Conservation (phyloP, 1,284 basidiomycete species). For the Tilletia setariae region DNA sequence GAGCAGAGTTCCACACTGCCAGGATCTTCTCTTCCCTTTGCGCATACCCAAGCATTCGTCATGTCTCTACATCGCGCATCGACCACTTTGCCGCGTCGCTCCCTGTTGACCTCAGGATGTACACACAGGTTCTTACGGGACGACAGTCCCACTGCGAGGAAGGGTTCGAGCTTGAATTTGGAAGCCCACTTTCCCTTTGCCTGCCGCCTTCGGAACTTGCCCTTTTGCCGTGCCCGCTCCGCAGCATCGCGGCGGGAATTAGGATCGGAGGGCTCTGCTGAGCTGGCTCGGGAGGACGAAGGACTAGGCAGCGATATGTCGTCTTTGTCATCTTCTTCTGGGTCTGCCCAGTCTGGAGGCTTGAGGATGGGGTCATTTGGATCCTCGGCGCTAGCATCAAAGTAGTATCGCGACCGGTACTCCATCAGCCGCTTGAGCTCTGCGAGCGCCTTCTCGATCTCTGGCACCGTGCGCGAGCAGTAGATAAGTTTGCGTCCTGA, state of each 20-base stretch:
- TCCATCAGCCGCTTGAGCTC: slow-evolving; percentile 93
- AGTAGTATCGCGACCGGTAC: slow-evolving; percentile 63
- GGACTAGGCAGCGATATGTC: slow-evolving; percentile 2
- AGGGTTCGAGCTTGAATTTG: slow-evolving; percentile 54
- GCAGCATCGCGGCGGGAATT: slow-evolving; percentile 22
- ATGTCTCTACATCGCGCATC: slow-evolving; percentile 95
- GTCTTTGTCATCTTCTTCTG: slow-evolving; percentile 66
- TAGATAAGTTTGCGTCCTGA: slow-evolving; percentile 92
- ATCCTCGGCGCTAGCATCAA: slow-evolving; percentile 59
- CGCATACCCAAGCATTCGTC: slow-evolving; percentile 78
- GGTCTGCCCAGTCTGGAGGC: slow-evolving; percentile 58
- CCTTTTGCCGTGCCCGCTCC: slow-evolving; percentile 26
- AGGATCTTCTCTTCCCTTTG: slow-evolving; percentile 80
- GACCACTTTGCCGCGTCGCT: slow-evolving; percentile 96
- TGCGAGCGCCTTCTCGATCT: slow-evolving; percentile 96
- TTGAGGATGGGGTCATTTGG: slow-evolving; percentile 10
- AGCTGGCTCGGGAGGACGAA: slow-evolving; percentile 14
- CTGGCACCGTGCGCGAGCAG: slow-evolving; percentile 99
- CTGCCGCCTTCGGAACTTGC: slow-evolving; percentile 47
- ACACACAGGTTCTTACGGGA: slow-evolving; percentile 96
- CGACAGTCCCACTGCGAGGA: slow-evolving; percentile 86
- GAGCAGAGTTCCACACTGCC: slow-evolving; percentile 88
- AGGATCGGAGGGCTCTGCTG: slow-evolving; percentile 25
- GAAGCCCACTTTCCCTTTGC: slow-evolving; percentile 9
- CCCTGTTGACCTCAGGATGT: slow-evolving; percentile 89